Evolutionary conservation across 345 rosid genomes (phyloP).

Genomic region (Lepidium didymum): DNA sequence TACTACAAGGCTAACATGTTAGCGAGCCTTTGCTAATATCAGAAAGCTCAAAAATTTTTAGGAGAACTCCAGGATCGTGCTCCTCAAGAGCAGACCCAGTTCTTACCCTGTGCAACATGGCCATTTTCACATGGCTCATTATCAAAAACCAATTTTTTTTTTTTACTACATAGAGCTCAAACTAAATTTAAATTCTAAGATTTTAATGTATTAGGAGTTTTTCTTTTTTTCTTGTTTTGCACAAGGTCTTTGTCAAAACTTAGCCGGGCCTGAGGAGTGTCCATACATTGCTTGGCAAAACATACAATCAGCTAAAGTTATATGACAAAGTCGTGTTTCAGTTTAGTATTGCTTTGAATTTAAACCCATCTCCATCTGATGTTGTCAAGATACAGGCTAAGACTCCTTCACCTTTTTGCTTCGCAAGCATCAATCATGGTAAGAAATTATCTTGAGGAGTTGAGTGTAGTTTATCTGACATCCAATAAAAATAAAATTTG

Average conservation of each 20-base stretch:
- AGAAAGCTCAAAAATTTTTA: constrained; percentile 62
- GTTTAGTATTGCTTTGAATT: constrained; percentile 79
- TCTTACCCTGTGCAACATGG: too few species aligned
- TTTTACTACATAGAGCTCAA: too few species aligned
- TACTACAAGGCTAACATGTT: constrained; percentile 83
- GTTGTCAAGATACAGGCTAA: constrained; percentile 71
- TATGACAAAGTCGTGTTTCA: constrained; percentile 78
- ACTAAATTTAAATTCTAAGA: too few species aligned
- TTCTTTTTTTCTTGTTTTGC: too few species aligned
- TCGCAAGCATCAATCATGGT: neutral
- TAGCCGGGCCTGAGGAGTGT: too few species aligned
- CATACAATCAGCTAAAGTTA: constrained; percentile 52
- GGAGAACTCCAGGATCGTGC: constrained; percentile 77
- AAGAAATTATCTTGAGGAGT: neutral
- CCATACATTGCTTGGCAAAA: constrained; percentile 72
- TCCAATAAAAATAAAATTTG: neutral
- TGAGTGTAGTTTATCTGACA: neutral
- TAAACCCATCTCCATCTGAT: constrained; percentile 69
- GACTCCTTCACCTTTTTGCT: neutral
- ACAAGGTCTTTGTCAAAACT: too few species aligned
- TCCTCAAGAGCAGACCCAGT: too few species aligned
- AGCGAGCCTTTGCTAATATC: constrained; percentile 46
- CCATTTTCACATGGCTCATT: too few species aligned
- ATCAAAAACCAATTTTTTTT: too few species aligned
- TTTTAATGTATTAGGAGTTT: too few species aligned